A percentile compares a stretch with the other conserved stretches of the same genome.
These are phyloP conservation scores for Nidularia sp. DNA, from an alignment of 768 basidiomycete genomes.

Conservation along the genomic window DNA sequence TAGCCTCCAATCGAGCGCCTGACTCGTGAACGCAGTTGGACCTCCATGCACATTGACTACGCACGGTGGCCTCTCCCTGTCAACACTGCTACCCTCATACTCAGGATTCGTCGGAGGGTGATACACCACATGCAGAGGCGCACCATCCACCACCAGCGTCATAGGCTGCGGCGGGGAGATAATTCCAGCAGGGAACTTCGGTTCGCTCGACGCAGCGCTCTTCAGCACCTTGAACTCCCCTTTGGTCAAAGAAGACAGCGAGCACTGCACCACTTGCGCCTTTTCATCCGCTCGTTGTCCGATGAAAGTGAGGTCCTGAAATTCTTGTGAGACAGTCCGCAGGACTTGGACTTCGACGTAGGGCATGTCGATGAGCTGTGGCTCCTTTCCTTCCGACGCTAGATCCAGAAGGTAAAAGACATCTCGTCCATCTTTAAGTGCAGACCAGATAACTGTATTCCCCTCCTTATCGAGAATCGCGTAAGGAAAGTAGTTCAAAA, in stretches of 20 bases:
- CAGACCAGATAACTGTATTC: constrained; percentile 29
- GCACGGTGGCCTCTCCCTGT: constrained; percentile 62
- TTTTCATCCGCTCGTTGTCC: constrained; percentile 36
- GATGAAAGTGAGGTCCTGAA: constrained; percentile 33
- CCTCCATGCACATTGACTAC: constrained; percentile 69
- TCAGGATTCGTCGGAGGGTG: constrained; percentile 65
- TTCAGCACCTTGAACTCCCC: background rate
- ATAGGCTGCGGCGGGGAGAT: constrained; percentile 49
- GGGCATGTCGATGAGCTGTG: constrained; percentile 31
- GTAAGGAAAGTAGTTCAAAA: constrained; percentile 42
- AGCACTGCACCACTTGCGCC: constrained; percentile 30
- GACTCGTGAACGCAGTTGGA: constrained; percentile 47
- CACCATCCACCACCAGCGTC: constrained; percentile 31
- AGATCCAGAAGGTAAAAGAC: constrained; percentile 37
- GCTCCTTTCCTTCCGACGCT: constrained; percentile 9
- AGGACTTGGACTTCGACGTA: constrained; percentile 37
- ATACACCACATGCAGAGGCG: constrained; percentile 55
- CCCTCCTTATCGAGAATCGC: constrained; percentile 35
- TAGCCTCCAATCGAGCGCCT: constrained; percentile 48
- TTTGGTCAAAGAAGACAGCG: background rate
- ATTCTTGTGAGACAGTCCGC: constrained; percentile 23
- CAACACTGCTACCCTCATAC: constrained; percentile 42
- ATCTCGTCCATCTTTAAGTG: constrained; percentile 35
- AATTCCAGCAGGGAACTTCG: constrained; percentile 21
- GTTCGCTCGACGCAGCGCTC: constrained; percentile 4